These are phyloP conservation scores for Backusella sp. DNA, from an alignment of 192 early-diverging fungal species.

Conservation along the genomic window DNA sequence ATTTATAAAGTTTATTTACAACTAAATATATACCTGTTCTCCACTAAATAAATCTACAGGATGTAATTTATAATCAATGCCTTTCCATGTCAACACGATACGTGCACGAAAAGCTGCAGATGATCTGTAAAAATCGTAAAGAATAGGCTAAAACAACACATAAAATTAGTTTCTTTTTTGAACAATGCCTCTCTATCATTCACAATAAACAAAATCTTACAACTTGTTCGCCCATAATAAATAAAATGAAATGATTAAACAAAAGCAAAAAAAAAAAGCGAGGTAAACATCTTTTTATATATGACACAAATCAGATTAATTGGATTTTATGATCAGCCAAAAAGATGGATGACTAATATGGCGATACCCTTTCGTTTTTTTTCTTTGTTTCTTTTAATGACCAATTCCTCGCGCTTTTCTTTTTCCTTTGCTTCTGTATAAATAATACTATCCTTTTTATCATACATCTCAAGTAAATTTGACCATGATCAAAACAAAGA, in stretches of 20 bases:
- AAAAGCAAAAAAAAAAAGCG: neutral
- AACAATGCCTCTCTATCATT: neutral
- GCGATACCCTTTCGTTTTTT: neutral
- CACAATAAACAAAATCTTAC: neutral
- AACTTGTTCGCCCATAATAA: neutral
- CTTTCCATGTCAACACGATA: conserved; percentile 76
- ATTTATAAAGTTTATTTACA: neutral
- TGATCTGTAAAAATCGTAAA: conserved; percentile 80
- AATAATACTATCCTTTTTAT: neutral
- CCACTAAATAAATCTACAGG: conserved; percentile 72
- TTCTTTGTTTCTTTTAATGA: neutral
- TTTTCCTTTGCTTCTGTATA: neutral
- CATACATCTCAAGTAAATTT: neutral
- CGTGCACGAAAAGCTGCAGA: conserved; percentile 75
- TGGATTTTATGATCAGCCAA: neutral
- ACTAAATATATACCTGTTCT: conserved; percentile 60
- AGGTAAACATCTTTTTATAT: neutral
- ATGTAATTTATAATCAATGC: conserved; percentile 62
- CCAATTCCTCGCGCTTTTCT: neutral
- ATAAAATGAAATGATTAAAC: neutral
- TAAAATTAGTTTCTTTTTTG: neutral
- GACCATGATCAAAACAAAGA: neutral
- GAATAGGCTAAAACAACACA: conserved; percentile 21
- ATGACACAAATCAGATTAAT: neutral
- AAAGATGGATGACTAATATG: neutral